phyloP scores from a whole-genome alignment of 805 yeast genomes.

The Starmerella bombicola region DNA sequence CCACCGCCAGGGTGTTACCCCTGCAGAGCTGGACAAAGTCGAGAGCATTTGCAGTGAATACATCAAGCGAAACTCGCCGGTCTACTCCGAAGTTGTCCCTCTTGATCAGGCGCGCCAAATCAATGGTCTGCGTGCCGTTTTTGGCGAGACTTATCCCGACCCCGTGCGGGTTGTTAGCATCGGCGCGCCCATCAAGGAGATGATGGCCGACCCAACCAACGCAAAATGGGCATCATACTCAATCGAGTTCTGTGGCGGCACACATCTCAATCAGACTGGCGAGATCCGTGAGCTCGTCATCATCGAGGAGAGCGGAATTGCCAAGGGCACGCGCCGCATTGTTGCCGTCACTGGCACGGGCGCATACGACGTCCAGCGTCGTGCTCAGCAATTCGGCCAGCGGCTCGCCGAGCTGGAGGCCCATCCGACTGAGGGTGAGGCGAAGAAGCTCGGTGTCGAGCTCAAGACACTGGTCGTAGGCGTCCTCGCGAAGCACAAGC shows the following conservation, averaged over 20 bases:
- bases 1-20: slow-evolving; percentile 70
- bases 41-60: slow-evolving; percentile 62
- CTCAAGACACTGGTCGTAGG: slow-evolving; percentile 75
- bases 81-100: slow-evolving; percentile 73
- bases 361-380: slow-evolving; percentile 79
- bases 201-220: slow-evolving; percentile 57
- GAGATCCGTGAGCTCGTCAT: slow-evolving; percentile 86
- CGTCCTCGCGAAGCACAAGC: slow-evolving; percentile 61
- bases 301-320: slow-evolving; percentile 92
- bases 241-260: slow-evolving; percentile 98
- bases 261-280: slow-evolving; percentile 84
- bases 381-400: slow-evolving; percentile 59
- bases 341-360: slow-evolving; percentile 91
- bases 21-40: slow-evolving; percentile 58
- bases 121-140: slow-evolving; percentile 86
- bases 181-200: slow-evolving; percentile 78
- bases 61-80: slow-evolving; percentile 58
- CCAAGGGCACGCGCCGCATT: slow-evolving; percentile 96
- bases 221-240: slow-evolving; percentile 67
- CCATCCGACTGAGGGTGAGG: slow-evolving; percentile 60
- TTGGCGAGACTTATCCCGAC: slow-evolving; percentile 97
- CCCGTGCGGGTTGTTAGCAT: slow-evolving; percentile 97
- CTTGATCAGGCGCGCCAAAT: slow-evolving; percentile 62
- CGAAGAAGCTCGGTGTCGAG: slow-evolving; percentile 73
- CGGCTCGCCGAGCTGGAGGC: slow-evolving; percentile 47